Conservation (phyloP, 257 asterid species). For the Ilex asprella region DNA sequence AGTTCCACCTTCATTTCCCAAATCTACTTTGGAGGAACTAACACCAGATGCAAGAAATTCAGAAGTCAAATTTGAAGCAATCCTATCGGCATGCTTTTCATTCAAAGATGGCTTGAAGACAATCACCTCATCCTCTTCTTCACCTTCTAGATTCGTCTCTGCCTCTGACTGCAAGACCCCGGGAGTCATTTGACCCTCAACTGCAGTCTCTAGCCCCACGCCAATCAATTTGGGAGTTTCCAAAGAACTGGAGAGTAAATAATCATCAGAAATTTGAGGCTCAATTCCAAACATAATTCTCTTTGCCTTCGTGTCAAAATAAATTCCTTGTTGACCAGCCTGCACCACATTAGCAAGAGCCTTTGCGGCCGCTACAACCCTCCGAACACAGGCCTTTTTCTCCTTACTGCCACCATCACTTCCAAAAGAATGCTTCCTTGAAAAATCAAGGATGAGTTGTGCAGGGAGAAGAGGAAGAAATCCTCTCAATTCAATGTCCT, state of each 20-base stretch:
- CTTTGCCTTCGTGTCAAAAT: constrained; percentile 54
- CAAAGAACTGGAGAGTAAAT: constrained; percentile 19
- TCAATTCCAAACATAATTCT: constrained; percentile 62
- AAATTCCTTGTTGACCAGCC: constrained; percentile 58
- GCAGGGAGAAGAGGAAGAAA: constrained; percentile 84
- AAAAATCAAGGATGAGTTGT: constrained; percentile 79
- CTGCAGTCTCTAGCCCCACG: constrained; percentile 21
- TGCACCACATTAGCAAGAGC: constrained; percentile 64
- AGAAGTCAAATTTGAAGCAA: constrained; percentile 28
- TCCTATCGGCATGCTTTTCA: constrained; percentile 53
- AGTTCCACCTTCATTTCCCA: constrained; percentile 30
- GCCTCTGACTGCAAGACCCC: constrained; percentile 27
- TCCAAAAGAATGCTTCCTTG: constrained; percentile 65
- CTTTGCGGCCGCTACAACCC: constrained; percentile 90
- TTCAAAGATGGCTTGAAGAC: constrained; percentile 66
- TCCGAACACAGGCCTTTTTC: constrained; percentile 55
- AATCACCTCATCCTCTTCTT: constrained; percentile 67
- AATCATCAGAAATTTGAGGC: constrained; percentile 53
- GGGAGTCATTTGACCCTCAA: constrained; percentile 19
- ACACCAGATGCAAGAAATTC: constrained; percentile 27
- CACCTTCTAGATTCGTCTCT: constrained; percentile 35
- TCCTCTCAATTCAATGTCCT: constrained; percentile 90
- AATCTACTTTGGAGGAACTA: constrained; percentile 25
- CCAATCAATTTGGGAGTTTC: constrained; percentile 30
- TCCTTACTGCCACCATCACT: constrained; percentile 55